Evolutionary conservation across 192 early-diverging fungal species (phyloP), one percentile per base, ranked within the genome.

Genomic region (Podila epigama): DNA sequence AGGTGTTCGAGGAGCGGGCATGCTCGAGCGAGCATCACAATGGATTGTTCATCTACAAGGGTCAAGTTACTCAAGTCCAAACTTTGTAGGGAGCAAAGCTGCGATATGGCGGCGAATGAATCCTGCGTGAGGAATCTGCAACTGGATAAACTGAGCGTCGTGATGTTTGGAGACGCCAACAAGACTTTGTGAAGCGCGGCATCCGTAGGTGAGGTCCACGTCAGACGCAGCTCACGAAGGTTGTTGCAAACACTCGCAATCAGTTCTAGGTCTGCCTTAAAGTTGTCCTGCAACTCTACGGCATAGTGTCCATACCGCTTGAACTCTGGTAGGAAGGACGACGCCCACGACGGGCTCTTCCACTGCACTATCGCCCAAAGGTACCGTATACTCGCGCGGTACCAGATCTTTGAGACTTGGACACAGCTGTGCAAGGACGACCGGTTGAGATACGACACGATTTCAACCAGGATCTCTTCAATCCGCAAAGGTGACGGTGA

Each of bases 381-480:
- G 9, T 27, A 53, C 5, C 66, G 54, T 48, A 77, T 63, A 12
- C 60, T 59, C 7, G 66, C 66, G 7, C 60, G 66, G 20, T 77
- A 77, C 20, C 66, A 77, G 10, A 68, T 58, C 51, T 41, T 63
- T 16, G 66, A 68, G 8, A 77, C 73, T 10, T 37, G 51, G 20
- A 77, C 42, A 18, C 73, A 68, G 32, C 53, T 77, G 51, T 52
- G 39, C 8, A 77, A 55, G 2, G 73, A 59, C 5, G 58, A 55
- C 39, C 57, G 61, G 40, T 77, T 66, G 13, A 77, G 61, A 52
- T 68, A 36, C 7, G 66, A 77, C 25, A 77, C 61, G 15, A 75
- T 75, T 37, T 67, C 71, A 28, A 44, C 57, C 36, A 77, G 60
- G 29, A 77, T 56, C 36, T 77, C 73, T n/a, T 77, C 73, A 32